Evolutionary conservation across 2,329 filamentous ascomycete species (phyloP).

Genomic region (Cordyceps javanica): DNA sequence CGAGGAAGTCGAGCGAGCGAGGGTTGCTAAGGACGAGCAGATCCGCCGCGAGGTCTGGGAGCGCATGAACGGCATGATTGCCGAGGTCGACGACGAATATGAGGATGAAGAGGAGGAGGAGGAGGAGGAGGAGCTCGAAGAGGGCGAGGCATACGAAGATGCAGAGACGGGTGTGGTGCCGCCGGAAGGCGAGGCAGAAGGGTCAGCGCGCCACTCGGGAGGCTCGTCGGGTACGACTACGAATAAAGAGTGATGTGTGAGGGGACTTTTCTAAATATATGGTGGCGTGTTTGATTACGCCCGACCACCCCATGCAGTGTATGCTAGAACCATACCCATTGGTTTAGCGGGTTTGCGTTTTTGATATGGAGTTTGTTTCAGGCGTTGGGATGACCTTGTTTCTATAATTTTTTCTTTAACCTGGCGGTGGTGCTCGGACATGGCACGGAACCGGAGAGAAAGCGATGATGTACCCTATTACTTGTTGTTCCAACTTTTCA

Average conservation of each 20-base stretch:
- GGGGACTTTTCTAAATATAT: conserved; percentile 22
- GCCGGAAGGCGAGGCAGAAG: not conserved
- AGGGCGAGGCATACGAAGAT: conserved; percentile 14
- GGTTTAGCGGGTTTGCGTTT: not conserved
- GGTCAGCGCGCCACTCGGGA: not conserved
- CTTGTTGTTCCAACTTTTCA: not conserved
- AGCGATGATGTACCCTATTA: not conserved
- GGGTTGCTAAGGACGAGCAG: conserved; percentile 79
- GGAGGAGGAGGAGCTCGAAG: conserved; percentile 18
- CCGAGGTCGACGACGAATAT: conserved; percentile 22
- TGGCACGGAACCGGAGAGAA: not conserved
- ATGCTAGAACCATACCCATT: not conserved
- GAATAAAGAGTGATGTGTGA: conserved; percentile 11
- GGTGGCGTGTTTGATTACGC: not conserved
- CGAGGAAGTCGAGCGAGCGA: conserved; percentile 82
- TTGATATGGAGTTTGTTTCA: not conserved
- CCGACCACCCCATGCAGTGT: not conserved
- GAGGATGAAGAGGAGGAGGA: conserved; percentile 19
- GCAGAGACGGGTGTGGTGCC: not conserved
- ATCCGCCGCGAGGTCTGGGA: conserved; percentile 76
- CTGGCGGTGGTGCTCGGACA: not conserved
- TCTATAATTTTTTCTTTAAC: not conserved
- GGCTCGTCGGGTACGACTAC: not conserved
- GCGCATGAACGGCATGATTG: conserved; percentile 52
- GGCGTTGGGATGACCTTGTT: not conserved